A percentile compares a stretch with the other conserved stretches of the same genome.
phyloP scores from a whole-genome alignment of 2,329 filamentous ascomycete species.

The Lachnellula cervina region DNA sequence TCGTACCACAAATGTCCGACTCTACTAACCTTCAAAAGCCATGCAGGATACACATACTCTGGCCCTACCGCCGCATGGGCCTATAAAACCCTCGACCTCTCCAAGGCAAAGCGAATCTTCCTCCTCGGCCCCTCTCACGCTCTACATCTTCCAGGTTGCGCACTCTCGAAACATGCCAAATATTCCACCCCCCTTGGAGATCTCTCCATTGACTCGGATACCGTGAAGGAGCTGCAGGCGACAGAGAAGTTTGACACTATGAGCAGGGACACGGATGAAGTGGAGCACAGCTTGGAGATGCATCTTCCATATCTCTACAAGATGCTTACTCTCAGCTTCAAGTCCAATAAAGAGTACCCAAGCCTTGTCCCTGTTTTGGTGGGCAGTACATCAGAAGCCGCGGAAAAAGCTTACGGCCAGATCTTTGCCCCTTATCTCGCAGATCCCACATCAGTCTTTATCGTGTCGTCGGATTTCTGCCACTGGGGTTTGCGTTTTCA shows the following conservation, averaged over 20 bases:
- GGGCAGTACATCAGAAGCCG: conserved; percentile 61
- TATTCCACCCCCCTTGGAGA: conserved; percentile 74
- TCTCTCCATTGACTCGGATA: conserved; percentile 57
- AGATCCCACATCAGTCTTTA: conserved; percentile 72
- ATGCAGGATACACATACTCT: conserved; percentile 91
- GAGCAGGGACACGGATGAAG: conserved; percentile 61
- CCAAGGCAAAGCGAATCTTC: conserved; percentile 79
- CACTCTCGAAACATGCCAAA: conserved; percentile 64
- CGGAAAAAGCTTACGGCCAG: conserved; percentile 64
- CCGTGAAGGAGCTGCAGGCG: conserved; percentile 45
- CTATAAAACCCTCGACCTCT: conserved; percentile 83
- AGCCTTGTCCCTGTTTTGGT: conserved; percentile 81
- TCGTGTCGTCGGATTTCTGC: conserved; percentile 93
- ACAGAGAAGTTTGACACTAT: conserved; percentile 61
- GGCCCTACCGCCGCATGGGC: conserved; percentile 91
- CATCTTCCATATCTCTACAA: conserved; percentile 92
- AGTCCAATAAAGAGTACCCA: conserved; percentile 54
- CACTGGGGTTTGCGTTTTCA: conserved; percentile 86
- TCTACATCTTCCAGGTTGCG: conserved; percentile 71
- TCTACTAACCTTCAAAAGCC: conserved; percentile 47
- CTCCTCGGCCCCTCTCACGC: conserved; percentile 91
- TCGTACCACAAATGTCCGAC: not conserved
- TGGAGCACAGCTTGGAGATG: conserved; percentile 94
- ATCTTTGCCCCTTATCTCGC: conserved; percentile 73
- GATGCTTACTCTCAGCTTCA: conserved; percentile 52